Evolutionary conservation across 2,329 filamentous ascomycete species (phyloP), one percentile per base, ranked within the genome.

Genomic region (Stachybotrys elegans): DNA sequence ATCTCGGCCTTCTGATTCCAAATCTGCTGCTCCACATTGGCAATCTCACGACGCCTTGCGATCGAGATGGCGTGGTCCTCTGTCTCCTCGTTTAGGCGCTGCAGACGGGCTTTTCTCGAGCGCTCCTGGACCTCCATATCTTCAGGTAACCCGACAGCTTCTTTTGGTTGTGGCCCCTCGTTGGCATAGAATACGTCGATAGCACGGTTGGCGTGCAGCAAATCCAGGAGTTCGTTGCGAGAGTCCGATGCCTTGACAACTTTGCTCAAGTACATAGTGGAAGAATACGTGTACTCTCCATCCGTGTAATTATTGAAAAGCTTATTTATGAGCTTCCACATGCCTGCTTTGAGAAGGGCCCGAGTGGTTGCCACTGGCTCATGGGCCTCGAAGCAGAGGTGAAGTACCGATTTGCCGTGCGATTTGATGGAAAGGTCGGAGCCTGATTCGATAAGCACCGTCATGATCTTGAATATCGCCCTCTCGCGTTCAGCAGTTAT

Each of bases 261-360:
- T 35, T 71, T 73, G 27, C 59, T 53, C 17, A 82, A 69, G 56
- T 85, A 86, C 65, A 80, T 82, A 4, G 81, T 79, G 0, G 82
- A 76, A 0, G 82, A 86, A 59, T 83, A 86, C 2, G 74, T 78
- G 51, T 72, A 71, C 5, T 66, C 69, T 20, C 73, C 72, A 34
- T 75, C 67, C 2, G 62, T 74, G 59, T 72, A 80, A 47, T 72
- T 65, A 51, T 82, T 80, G 53, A 72, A 78, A 0, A 75, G 66
- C 48, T 78, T 73, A 61, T 85, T 85, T 53, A 85, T 64, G 23
- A 76, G 65, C 55, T 81, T 80, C 80, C 81, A 85, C 63, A 84
- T 72, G 35, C 76, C 79, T 1, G 76, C 77, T 52, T 81, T 81
- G 7, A 86, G 67, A 2, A 86, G 70, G 0, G 76, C 71, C 34